Base-by-base conservation (phyloP, 768 basidiomycete genomes). In the Boletus insuetus region DNA sequence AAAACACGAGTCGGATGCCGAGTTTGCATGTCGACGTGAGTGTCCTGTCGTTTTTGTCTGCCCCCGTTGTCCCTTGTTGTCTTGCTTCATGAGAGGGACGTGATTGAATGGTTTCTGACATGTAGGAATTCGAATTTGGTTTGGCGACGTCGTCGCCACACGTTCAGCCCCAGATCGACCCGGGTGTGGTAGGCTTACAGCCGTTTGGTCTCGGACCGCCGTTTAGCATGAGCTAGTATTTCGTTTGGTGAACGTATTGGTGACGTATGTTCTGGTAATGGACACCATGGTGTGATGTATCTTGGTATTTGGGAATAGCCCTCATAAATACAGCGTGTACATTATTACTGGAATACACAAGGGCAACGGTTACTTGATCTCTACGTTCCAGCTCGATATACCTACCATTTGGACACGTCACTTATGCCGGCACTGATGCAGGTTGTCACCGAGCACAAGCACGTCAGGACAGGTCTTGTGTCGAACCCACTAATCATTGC, bases 1-100 rank as follows among this genome's bases (percentile, higher is more conserved):
- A 90, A 68, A 94, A 93, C 64, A 93, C 90, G 52, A 93, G 91
- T 71, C 78, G 91, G 63, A 75, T 93, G 43, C 91, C 91, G 11
- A 93, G 91, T 70, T 86, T 84, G 76, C 91, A 94, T 71, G 91
- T 85, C 51, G 83, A 85, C 66, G 83, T 85, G 72, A 69, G 83
- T 78, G 49, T 63, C 40, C 11, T 22, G 12, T 70, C 59, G 61
- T 22, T 17, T 29, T 29, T 59, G 8, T 59, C 64, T 60, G 11
- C 14, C 26, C 24, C 12, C 26, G 13, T 5, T 7, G 19, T 16
- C 9, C 0, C 24, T 17, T 16, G 19, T 3, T 50, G 7, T 51
- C 9, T 19, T 34, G 14, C 22, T 20, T 3, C 6, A 17, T 35
- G 12, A 20, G 26, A 14, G 50, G 58, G 58, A 20, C 20, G 6